Base-by-base conservation (phyloP, 2,329 filamentous ascomycete genomes). In the Dothistroma septosporum region DNA sequence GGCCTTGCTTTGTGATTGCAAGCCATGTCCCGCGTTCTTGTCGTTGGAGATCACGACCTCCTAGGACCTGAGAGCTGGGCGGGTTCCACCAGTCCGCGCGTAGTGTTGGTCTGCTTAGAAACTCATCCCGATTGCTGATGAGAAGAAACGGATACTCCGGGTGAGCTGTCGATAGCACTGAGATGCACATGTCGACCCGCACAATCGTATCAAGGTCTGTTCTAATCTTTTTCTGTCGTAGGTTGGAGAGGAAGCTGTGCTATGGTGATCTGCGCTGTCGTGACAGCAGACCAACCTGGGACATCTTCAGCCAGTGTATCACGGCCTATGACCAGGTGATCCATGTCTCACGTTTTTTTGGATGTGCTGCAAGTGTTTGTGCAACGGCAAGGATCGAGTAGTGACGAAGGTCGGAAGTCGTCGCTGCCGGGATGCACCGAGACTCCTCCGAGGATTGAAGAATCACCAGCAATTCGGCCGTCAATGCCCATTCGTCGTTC, bases 1-100 rank as follows among this genome's bases (percentile, higher is more conserved):
- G 83, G 31, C 85, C 85, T 64, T 85, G 78, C 33, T 76, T 79
- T 9, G 84, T 87, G 59, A 87, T 77, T 21, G 84, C 85, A 53
- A 87, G 80, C 85, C 85, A 88, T 61, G 85, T 87, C 22, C 85
- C 85, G 58, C 84, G 83, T 44, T 78, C 81, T 14, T 79, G 71
- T 28, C 85, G 82, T 53, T 85, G 82, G 11, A 87, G 77, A 70
- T 88, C 85, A 49, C 84, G 83, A 22, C 84, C 85, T 32, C 83
- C 85, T 7, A 87, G 77, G 58, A 88, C 80, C 63, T 86, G 77
- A 16, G 73, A 67, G 66, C 83, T 73, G 3, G 84, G 83, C 12
- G 75, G 67, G 47, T 81, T 79, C 85, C 85, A 87, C 83, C 83
- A 87, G 66, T 77, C 74, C 61, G 82, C 84, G 35, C 76, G 75